These are phyloP conservation scores for Arthrobotrys conoides DNA, from an alignment of 2,329 filamentous ascomycete species.

Conservation along the genomic window DNA sequence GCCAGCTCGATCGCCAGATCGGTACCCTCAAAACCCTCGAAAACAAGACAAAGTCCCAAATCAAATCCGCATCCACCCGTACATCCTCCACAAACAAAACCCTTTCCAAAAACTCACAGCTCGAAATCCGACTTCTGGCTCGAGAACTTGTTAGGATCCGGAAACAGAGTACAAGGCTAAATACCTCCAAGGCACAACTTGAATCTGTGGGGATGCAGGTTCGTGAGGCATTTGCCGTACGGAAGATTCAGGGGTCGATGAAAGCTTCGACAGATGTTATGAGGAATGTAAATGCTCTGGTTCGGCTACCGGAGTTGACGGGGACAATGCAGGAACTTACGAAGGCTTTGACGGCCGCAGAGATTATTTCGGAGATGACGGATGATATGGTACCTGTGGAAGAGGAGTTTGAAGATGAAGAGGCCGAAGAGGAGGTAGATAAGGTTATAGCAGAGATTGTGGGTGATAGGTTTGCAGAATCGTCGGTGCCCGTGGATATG, in stretches of 20 bases:
- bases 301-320: constrained; percentile 86
- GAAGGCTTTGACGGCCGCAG: constrained; percentile 90
- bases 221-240: constrained; percentile 92
- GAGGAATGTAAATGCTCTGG: constrained; percentile 92
- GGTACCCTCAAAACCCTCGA: constrained; percentile 82
- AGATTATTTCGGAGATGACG: constrained; percentile 98
- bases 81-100: constrained; percentile 69
- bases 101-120: constrained; percentile 78
- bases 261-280: constrained; percentile 89
- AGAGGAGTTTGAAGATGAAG: constrained; percentile 79
- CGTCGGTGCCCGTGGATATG: constrained; percentile 71
- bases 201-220: constrained; percentile 97
- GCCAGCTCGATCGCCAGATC: constrained; percentile 96
- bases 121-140: constrained; percentile 89
- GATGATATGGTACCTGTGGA: constrained; percentile 86
- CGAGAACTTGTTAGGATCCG: constrained; percentile 87
- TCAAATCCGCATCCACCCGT: constrained; percentile 84
- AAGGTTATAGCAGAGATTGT: constrained; percentile 93
- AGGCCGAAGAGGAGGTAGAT: constrained; percentile 85
- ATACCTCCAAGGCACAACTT: constrained; percentile 91
- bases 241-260: constrained; percentile 95
- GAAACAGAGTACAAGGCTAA: constrained; percentile 79
- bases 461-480: constrained; percentile 82
- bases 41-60: constrained; percentile 85
- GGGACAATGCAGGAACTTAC: constrained; percentile 90